Conservation (phyloP, 2,329 filamentous ascomycete species). For the Teratosphaeriaceae sp. region DNA sequence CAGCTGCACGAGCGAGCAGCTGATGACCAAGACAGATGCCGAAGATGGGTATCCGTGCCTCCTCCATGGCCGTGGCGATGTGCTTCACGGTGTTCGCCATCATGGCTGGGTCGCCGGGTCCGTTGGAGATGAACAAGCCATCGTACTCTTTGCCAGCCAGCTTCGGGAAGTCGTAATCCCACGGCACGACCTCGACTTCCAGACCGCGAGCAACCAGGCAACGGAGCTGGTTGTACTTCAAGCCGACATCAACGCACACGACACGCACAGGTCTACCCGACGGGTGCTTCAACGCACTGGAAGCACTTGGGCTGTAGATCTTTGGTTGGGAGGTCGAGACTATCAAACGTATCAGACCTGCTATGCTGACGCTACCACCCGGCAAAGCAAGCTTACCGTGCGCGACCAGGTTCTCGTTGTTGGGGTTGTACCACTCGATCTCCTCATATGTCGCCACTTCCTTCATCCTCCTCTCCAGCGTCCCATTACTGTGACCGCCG, state of each 20-base stretch:
- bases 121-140: constrained; percentile 98
- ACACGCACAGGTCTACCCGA: constrained; percentile 83
- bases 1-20: constrained; percentile 81
- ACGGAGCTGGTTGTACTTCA: constrained; percentile 97
- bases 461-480: constrained; percentile 19
- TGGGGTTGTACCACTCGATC: constrained; percentile 86
- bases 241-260: constrained; percentile 89
- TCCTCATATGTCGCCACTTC: constrained; percentile 56
- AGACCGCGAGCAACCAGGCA: constrained; percentile 87
- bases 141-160: constrained; percentile 94
- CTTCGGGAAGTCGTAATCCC: constrained; percentile 97
- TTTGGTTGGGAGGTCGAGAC: constrained; percentile 85
- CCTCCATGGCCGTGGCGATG: constrained; percentile 82
- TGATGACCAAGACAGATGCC: constrained; percentile 98
- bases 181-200: constrained; percentile 90
- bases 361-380: constrained; percentile 18
- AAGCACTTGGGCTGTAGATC: constrained; percentile 70
- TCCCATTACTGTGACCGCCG: too few species aligned
- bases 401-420: constrained; percentile 84
- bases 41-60: constrained; percentile 86
- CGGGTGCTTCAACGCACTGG: constrained; percentile 71
- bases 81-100: constrained; percentile 89
- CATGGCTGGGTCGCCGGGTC: constrained; percentile 98
- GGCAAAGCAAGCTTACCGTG: constrained; percentile 62
- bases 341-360: constrained; percentile 39